These are phyloP conservation scores for Glarea lozoyensis DNA, from an alignment of 495 filamentous ascomycete species.

Conservation along the genomic window DNA sequence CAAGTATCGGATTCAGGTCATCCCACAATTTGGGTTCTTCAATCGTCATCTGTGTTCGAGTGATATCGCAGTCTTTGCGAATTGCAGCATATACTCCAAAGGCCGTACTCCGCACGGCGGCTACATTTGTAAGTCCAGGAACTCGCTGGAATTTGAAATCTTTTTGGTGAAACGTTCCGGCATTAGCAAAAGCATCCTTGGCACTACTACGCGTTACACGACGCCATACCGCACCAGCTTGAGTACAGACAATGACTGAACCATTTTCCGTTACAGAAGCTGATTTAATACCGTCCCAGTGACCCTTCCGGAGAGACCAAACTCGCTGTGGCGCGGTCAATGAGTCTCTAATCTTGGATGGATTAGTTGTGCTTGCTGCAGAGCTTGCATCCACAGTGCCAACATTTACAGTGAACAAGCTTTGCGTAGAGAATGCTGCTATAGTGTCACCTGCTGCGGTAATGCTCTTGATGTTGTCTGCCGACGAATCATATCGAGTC, in stretches of 20 bases:
- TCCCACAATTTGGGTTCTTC: slow-evolving; percentile 59
- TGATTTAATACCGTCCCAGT: slow-evolving; percentile 76
- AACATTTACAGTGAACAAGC: slow-evolving; percentile 73
- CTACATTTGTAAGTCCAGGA: slow-evolving; percentile 73
- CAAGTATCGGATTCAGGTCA: slow-evolving; percentile 60
- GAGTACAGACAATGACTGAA: slow-evolving; percentile 87
- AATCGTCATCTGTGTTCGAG: slow-evolving; percentile 61
- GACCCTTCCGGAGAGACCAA: slow-evolving; percentile 71
- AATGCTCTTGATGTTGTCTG: slow-evolving; percentile 64
- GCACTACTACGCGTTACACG: slow-evolving; percentile 71
- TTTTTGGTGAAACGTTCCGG: slow-evolving; percentile 49
- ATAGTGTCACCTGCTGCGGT: slow-evolving; percentile 82
- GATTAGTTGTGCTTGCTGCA: slow-evolving; percentile 76
- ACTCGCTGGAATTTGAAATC: slow-evolving; percentile 92
- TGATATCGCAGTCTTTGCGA: slow-evolving; percentile 76
- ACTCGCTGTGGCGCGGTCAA: slow-evolving; percentile 66
- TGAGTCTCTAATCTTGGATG: slow-evolving; percentile 64
- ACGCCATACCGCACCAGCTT: slow-evolving; percentile 86
- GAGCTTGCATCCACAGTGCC: slow-evolving; percentile 50
- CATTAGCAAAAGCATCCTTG: slow-evolving; percentile 53
- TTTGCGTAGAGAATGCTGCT: slow-evolving; percentile 71
- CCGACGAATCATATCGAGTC: slow-evolving; percentile 50
- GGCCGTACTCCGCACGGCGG: slow-evolving; percentile 74
- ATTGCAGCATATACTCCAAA: slow-evolving; percentile 86
- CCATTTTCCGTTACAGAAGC: slow-evolving; percentile 87